Evolutionary conservation across 495 filamentous ascomycete genomes (phyloP), one percentile per base, ranked within the genome.

Genomic region (Podospora comata): DNA sequence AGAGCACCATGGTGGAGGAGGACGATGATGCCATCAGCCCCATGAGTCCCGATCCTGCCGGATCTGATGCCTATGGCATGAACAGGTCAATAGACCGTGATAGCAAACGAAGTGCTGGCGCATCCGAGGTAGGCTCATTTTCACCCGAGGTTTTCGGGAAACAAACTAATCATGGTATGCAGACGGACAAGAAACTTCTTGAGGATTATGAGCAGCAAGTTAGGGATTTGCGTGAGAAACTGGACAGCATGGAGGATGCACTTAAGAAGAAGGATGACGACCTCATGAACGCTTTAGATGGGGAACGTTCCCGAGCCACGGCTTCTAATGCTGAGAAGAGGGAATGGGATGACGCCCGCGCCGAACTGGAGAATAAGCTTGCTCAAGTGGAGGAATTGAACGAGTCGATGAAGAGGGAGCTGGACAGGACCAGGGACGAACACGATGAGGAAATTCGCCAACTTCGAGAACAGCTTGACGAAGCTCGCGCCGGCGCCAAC

Each of bases 1-100:
- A 98, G 79, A 96, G 94, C 72, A 98, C 93, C 0, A 93, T 99
- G 90, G 91, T 98, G 18, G 95, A 99, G 76, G 95, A 99, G 77
- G 95, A 97, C 69, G 94, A 96, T 69, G 90, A 93, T 72, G 81
- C 65, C 6, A 59, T 72, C 44, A 79, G 75, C 55, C 77, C 76
- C 2, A 65, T 63, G 39, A 78, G 73, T 58, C 71, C 79, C 18
- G 70, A 80, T 3, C 78, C 81, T 16, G 86, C 88, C 20, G 90
- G 90, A 66, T 80, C 84, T 62, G 88, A 91, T 65, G 85, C 78
- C 82, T 89, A 39, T 90, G 91, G 80, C 85, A 83, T 65, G 69
- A 89, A 60, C 84, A 90, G 74, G 81, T 79, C 64, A 69, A 70
- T 76, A 66, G 80, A 81, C 26, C 77, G 79, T 54, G 81, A 82